These are phyloP conservation scores for Bryoerythrophyllum caledonicum DNA, from an alignment of 225 moss, liverwort and hornwort species.

Conservation along the genomic window DNA sequence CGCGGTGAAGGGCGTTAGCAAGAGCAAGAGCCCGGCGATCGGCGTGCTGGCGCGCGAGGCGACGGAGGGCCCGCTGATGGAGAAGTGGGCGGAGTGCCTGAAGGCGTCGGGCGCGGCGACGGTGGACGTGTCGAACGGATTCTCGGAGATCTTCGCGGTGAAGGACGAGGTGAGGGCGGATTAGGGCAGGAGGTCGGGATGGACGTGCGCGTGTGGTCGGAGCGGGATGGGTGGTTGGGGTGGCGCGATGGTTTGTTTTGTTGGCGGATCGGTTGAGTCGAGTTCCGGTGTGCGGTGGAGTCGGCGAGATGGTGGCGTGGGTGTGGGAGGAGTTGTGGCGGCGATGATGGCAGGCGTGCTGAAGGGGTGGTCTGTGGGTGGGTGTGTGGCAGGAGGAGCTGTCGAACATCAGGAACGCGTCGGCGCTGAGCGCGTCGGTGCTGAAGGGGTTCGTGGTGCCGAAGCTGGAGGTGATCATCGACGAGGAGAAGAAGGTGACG, in stretches of 20 bases:
- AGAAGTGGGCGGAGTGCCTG: slow-evolving; percentile 83
- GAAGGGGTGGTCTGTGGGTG: background rate
- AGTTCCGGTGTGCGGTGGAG: background rate
- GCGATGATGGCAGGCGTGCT: background rate
- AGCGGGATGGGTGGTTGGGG: background rate
- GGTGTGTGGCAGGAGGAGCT: slow-evolving; percentile 53
- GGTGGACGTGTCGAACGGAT: slow-evolving; percentile 80
- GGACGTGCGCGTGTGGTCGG: background rate
- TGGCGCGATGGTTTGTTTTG: slow-evolving; percentile 28
- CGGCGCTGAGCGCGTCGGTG: slow-evolving; percentile 81
- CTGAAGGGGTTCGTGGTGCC: slow-evolving; percentile 89
- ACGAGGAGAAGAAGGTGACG: slow-evolving; percentile 95
- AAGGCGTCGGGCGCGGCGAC: slow-evolving; percentile 51
- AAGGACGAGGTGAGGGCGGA: slow-evolving; percentile 64
- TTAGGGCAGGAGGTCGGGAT: background rate
- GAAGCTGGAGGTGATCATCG: slow-evolving; percentile 95
- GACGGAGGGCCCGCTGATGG: slow-evolving; percentile 81
- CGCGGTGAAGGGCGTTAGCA: slow-evolving; percentile 61
- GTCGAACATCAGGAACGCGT: slow-evolving; percentile 83
- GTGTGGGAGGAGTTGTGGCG: too few relatives aligned
- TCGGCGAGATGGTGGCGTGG: too few relatives aligned
- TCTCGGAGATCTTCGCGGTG: slow-evolving; percentile 89
- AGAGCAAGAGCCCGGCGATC: slow-evolving; percentile 51
- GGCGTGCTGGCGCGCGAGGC: slow-evolving; percentile 84
- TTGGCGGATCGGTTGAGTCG: background rate